Base-by-base conservation (phyloP, 768 basidiomycete species). In the Amyloporia xantha region DNA sequence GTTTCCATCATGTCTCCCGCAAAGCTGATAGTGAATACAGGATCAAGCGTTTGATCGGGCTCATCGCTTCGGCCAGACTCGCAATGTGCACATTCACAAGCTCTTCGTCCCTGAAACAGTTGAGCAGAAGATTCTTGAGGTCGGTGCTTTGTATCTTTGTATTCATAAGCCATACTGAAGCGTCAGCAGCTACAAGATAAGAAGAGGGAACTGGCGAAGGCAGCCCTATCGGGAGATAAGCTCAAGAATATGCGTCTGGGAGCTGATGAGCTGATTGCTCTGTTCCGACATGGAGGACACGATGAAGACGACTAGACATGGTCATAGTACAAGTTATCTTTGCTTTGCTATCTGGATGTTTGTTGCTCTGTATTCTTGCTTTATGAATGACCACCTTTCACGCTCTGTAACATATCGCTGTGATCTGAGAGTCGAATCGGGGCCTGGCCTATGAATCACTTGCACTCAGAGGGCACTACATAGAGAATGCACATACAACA, bases 21-120 rank as follows among this genome's bases (percentile, higher is more conserved):
- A n/a, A 35, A 28, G 30, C 38, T 49, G 15, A 46, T 19, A 26
- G 13, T 26, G 41, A 1, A 17, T 38, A 4, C 26, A 87, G 78
- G 91, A 95, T 54, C 94, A 97, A 69, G 93, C 93, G 0, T 95
- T 93, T 59, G 93, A 93, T 62, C 82, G 91, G 44, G 83, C 87
- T 5, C 91, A 94, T 72, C 84, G 90, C 47, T 82, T 89, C 49
- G 93, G 95, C 6, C 94, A 98, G 68, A 86, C 73, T 41, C 79
- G 84, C 23, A 78, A 86, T 52, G 94, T 96, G 35, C 80, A 86
- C 59, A 94, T 92, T 54, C 89, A 81, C 72, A 92, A 92, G 67
- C 77, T 98, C 25, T 91, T 85, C 57, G 84, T 97, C 48, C 81
- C 85, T 36, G 73, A 81, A 23, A 92, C 91, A 1, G 88, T 96